Evolutionary conservation across 257 asterid genomes (phyloP), one percentile per base, ranked within the genome.

Genomic region (Sherardia arvensis): DNA sequence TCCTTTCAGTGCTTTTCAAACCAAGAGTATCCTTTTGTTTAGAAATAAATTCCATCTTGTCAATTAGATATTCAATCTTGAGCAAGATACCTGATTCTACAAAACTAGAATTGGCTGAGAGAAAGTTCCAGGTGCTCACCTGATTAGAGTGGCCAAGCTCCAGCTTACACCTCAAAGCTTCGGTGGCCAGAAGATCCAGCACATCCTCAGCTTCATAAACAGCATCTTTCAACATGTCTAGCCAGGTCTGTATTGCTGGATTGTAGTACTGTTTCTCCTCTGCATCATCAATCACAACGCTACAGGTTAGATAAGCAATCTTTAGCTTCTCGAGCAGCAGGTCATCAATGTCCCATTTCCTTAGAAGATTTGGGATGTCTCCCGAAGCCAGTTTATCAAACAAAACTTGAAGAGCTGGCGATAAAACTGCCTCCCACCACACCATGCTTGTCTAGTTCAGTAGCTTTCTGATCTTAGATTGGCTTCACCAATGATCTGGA

Each of bases 141-240:
- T 76, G 76, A 66, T 73, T 68, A 29, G 83, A 65, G 60, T 68
- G 26, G 51, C 34, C 22, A 1, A 28, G 22, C 58, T 66, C 76
- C 33, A 74, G 4, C 68, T 70, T 73, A 64, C 76, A 73, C 66
- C 67, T 70, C 47, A 75, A 74, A 65, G 85, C 77, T 65, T 80
- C 80, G 4, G 85, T 80, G 65, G 85, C 81, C 71, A 80, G 62
- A 68, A 77, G 76, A 68, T 77, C 83, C 73, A 77, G 66, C 11
- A 73, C 60, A 71, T 77, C 83, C 61, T 80, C 85, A 47, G 85
- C 85, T 77, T 80, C 85, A 51, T 69, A 80, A 60, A 80, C 77
- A 58, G 74, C 74, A 68, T 67, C 62, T 49, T 75, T 80, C 23
- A 80, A 74, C 83, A 77, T 74, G 66, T 77, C 80, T 6, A 80